Evolutionary conservation across 2,329 filamentous ascomycete genomes (phyloP), one percentile per base, ranked within the genome.

Genomic region (Fusarium liriodendri): DNA sequence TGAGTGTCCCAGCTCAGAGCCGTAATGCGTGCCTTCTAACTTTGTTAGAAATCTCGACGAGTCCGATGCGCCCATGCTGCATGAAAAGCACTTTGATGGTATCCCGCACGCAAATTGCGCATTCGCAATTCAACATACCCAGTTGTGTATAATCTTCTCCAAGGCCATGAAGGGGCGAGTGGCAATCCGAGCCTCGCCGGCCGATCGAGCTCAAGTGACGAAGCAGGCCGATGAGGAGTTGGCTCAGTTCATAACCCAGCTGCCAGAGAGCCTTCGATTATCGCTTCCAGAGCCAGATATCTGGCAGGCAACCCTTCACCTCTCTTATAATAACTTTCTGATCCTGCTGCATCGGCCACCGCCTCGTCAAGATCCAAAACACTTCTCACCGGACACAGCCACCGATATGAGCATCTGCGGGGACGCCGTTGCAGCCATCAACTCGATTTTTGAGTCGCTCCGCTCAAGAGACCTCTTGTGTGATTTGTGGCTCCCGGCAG

Each of bases 91-190:
- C 77, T 88, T 89, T 62, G 81, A 86, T 70, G 85, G 77, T 6
- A 74, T 81, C 5, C 71, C 73, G 5, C 42, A 84, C 14, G 85
- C 84, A 67, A 84, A 85, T 4, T 66, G 80, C 10, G 80, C 82
- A 16, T 86, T 87, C 22, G 83, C 84, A 20, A 86, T 87, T 27
- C 83, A 88, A 35, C 86, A 87, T 58, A 84, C 86, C 4, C 84
- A 84, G 40, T 81, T 89, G 1, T 89, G 87, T 68, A 82, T 86
- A 22, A 86, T 89, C 76, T 85, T 88, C 47, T 87, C 82, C 77
- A 70, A 82, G 80, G 76, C 78, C 3, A 80, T 81, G 77, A 74
- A 71, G 33, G 62, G 71, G 32, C 72, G 80, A n/a, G 75, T 78
- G 20, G 71, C 78, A 10, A 50, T 79, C n/a, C 62, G 72, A 50